These are phyloP conservation scores for Mycena maculata DNA, from an alignment of 768 basidiomycete genomes.

Conservation along the genomic window DNA sequence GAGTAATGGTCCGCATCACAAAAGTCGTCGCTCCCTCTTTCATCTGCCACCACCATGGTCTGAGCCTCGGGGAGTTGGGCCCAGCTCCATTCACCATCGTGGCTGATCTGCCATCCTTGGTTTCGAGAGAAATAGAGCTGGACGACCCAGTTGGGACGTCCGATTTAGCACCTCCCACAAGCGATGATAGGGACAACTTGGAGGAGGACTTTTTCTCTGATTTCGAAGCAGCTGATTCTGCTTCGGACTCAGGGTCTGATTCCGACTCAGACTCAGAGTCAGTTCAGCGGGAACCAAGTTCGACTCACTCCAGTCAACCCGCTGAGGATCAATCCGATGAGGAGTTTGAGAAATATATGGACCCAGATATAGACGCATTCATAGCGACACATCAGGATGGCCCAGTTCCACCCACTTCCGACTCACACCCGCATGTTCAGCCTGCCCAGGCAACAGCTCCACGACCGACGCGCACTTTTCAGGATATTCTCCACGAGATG, in stretches of 20 bases:
- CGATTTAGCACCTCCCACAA: too few species aligned
- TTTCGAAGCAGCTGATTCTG: too few species aligned
- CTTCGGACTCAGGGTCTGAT: not conserved
- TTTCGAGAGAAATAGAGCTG: not conserved
- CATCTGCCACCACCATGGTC: not conserved
- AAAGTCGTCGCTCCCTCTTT: not conserved
- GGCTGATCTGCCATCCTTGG: not conserved
- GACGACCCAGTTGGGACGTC: too few species aligned
- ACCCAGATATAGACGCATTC: not conserved
- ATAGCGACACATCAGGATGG: not conserved
- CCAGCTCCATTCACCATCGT: conserved; percentile 1
- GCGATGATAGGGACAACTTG: too few species aligned
- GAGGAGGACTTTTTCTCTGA: too few species aligned
- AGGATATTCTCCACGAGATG: conserved; percentile 11
- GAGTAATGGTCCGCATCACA: not conserved
- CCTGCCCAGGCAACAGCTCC: not conserved
- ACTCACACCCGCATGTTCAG: not conserved
- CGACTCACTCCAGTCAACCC: not conserved
- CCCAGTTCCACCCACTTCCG: too few species aligned
- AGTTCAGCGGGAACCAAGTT: too few species aligned
- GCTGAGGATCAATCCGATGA: not conserved
- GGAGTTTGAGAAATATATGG: not conserved
- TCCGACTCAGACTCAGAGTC: not conserved
- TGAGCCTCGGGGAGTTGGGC: not conserved
- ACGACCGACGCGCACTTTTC: not conserved